phyloP scores from a whole-genome alignment of 371 early-diverging fungal species.

The Mortierella sp. region DNA sequence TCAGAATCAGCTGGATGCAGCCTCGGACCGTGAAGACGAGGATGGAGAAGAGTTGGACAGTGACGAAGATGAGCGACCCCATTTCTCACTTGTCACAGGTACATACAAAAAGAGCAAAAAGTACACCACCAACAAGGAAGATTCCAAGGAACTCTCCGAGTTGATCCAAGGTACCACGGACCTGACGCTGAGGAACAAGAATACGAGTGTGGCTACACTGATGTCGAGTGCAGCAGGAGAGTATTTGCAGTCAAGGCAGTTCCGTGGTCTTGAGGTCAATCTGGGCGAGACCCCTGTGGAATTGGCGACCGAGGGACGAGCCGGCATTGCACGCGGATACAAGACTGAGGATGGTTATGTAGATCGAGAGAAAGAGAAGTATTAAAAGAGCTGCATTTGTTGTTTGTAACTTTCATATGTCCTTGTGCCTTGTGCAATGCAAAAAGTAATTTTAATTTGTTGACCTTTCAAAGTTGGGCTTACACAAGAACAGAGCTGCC shows the following conservation, averaged over 20 bases:
- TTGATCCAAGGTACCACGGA: conserved; percentile 55
- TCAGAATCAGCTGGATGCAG: conserved; percentile 41
- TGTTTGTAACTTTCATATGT: too few relatives aligned
- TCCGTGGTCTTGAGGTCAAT: conserved; percentile 82
- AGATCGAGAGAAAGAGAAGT: conserved; percentile 42
- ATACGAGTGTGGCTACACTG: conserved; percentile 70
- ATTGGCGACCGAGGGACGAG: conserved; percentile 80
- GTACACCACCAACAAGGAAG: conserved; percentile 46
- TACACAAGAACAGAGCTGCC: too few relatives aligned
- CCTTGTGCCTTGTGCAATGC: too few relatives aligned
- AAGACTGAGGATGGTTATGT: conserved; percentile 39
- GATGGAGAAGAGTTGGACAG: conserved; percentile 52
- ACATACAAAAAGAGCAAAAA: conserved; percentile 68
- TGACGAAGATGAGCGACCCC: conserved; percentile 79
- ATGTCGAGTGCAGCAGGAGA: conserved; percentile 84
- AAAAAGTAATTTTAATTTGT: too few relatives aligned
- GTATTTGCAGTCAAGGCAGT: conserved; percentile 77
- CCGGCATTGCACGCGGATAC: conserved; percentile 91
- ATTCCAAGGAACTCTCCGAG: conserved; percentile 41
- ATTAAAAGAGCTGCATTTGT: conserved; percentile 13
- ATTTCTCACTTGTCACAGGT: conserved; percentile 92
- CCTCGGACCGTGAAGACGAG: conserved; percentile 38
- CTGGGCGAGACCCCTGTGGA: conserved; percentile 72
- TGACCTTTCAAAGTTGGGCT: background rate
- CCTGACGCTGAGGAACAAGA: conserved; percentile 66